Evolutionary conservation across 768 basidiomycete species (phyloP), one percentile per base, ranked within the genome.

Genomic region (Cystobasidium onofrii): DNA sequence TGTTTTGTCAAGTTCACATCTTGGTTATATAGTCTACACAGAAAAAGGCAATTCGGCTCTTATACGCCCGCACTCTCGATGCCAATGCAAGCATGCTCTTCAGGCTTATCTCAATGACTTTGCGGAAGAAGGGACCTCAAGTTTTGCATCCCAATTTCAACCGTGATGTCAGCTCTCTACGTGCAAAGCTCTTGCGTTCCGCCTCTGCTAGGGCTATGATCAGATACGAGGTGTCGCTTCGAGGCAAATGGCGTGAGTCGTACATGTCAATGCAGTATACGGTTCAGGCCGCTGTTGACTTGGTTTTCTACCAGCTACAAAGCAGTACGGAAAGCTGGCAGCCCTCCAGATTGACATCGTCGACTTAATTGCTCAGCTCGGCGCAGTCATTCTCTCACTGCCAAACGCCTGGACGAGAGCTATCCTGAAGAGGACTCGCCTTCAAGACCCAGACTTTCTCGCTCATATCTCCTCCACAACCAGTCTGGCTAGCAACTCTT

Each of bases 331-430:
- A 27, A 29, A 36, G 25, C 44, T 66, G 34, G 64, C 64, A 44
- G 41, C 18, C 41, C 41, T 31, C 0, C 31, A 17, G 46, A 76
- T 76, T 72, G 77, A 78, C 18, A 69, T 76, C 9, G 75, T 78
- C 44, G 77, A 78, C 41, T 55, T 73, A 1, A 67, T 76, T 29
- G 75, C 73, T 25, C 76, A 78, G 43, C 64, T 78, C 17, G 46
- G 57, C 17, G 54, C 18, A 6, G 75, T 75, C 27, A 4, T 75
- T 9, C 55, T 74, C 0, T n/a, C 52, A 12, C 76, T 78, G 39
- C 74, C 75, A 54, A 1, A 31, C 17, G 62, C 62, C 15, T 78
- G 78, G 78, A 78, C 76, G 0, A 62, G 67, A 6, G 78, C 78
- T 1, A 62, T 77, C 12, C 73, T 78, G 1, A 73, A 75, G 25